Evolutionary conservation across 2,329 filamentous ascomycete genomes (phyloP), one percentile per base, ranked within the genome.

Genomic region (Immersiporthe knoxdaviesiana): DNA sequence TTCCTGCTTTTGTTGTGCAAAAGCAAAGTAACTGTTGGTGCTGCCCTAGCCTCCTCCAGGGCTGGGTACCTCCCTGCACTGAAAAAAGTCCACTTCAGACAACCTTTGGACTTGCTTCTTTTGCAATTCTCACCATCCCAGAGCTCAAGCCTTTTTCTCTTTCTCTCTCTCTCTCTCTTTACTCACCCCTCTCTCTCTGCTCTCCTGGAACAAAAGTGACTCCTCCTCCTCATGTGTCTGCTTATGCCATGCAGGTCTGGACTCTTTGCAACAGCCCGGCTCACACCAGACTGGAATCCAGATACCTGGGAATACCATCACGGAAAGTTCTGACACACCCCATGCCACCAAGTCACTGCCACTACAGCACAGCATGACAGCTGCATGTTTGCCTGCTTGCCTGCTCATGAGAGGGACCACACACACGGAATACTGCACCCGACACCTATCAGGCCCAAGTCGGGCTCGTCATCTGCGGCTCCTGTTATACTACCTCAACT

Each of bases 321-420:
- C 37, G 14, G 8, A n/a, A 24, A 37, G 35, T 52, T 44, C 61
- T 27, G 32, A 39, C 41, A 12, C 41, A 21, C 27, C 41, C 24
- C 61, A 44, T 63, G 61, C 61, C 52, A 14, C 1, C 24, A 27
- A 24, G 44, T 30, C 61, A 10, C 61, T 16, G 61, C 30, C 61
- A 21, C 18, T n/a, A 18, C 44, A 63, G n/a, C 39, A 24, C 52
- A 50, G 27, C 39, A 30, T 63, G 27, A 24, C 39, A 63, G 61
- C 61, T 63, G 61, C 61, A 63, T 52, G 44, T 37, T 63, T 63
- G 61, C 61, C 24, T 32, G 44, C 47, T 63, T 63, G 61, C 61
- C 24, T 32, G 44, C 6, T n/a, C 41, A 37, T 50, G 44, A 63
- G 16, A 6, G 27, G 30, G 12, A n/a, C n/a, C 37, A 12, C 11